These are phyloP conservation scores for Calonectria pauciramosa DNA, from an alignment of 2,329 filamentous ascomycete genomes.

Conservation along the genomic window DNA sequence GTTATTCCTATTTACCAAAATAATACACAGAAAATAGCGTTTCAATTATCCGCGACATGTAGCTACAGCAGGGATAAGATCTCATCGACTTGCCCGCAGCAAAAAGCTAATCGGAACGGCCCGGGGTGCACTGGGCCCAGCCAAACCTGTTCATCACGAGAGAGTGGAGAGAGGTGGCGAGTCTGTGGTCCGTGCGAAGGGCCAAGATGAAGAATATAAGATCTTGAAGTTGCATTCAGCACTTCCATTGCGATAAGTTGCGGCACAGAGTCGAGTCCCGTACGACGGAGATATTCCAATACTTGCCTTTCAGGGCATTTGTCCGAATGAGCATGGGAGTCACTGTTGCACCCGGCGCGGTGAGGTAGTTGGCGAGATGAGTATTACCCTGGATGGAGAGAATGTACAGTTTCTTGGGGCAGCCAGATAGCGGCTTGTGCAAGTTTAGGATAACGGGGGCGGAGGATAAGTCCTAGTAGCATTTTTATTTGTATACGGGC, in stretches of 20 bases:
- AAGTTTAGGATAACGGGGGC: not conserved
- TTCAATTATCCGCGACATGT: not conserved
- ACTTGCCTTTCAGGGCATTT: not conserved
- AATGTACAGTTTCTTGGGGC: not conserved
- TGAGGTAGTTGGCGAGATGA: not conserved
- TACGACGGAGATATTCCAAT: not conserved
- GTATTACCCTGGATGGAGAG: not conserved
- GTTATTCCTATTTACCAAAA: not conserved
- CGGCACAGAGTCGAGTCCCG: not conserved
- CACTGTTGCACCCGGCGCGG: not conserved
- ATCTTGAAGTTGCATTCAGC: not conserved
- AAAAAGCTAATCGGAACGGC: slow-evolving; percentile 8
- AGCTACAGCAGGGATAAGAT: not conserved
- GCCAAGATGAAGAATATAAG: not conserved
- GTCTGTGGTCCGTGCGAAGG: not conserved
- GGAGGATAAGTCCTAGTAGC: not conserved
- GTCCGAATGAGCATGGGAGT: not conserved
- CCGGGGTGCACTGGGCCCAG: not conserved
- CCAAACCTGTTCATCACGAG: not conserved
- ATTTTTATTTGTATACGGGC: not conserved
- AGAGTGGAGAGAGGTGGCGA: not conserved
- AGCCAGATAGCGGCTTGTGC: not conserved
- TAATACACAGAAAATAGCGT: not conserved
- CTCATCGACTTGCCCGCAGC: not conserved
- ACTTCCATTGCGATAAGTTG: slow-evolving; percentile 4